These are phyloP conservation scores for Lepidium africanum DNA, from an alignment of 345 rosid genomes.

Conservation along the genomic window DNA sequence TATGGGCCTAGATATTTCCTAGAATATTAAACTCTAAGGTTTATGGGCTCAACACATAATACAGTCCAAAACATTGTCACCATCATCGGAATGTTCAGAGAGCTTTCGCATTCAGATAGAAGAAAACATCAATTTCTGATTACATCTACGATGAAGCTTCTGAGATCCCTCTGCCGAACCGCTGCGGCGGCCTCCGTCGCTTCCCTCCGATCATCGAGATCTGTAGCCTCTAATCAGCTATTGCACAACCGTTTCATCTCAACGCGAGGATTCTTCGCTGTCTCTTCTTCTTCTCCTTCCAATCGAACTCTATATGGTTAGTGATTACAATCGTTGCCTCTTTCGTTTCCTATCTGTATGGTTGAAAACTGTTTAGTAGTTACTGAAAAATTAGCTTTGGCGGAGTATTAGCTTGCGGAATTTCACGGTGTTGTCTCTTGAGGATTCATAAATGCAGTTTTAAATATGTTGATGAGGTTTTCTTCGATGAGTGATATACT, in stretches of 20 bases:
- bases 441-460: neutral
- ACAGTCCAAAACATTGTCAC: constrained; percentile 1
- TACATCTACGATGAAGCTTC: constrained; percentile 13
- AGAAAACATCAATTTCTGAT: neutral
- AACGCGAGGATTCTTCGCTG: constrained; percentile 24
- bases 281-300: constrained; percentile 21
- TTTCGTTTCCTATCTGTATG: neutral
- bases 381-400: neutral
- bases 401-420: neutral
- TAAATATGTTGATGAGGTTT: neutral
- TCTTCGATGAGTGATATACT: neutral
- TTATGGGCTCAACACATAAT: neutral
- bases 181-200: constrained; percentile 24
- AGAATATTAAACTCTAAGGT: neutral
- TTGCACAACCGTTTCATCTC: neutral
- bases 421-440: neutral
- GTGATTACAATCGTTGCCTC: neutral
- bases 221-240: neutral
- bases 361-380: neutral
- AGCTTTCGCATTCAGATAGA: constrained; percentile 3
- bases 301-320: constrained; percentile 22
- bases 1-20: neutral
- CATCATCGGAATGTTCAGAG: constrained; percentile 3
- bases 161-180: constrained; percentile 33
- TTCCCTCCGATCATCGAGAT: constrained; percentile 18